Evolutionary conservation across 2,329 filamentous ascomycete genomes (phyloP), one percentile per base, ranked within the genome.

Genomic region (Plectosphaerella cucumerina): DNA sequence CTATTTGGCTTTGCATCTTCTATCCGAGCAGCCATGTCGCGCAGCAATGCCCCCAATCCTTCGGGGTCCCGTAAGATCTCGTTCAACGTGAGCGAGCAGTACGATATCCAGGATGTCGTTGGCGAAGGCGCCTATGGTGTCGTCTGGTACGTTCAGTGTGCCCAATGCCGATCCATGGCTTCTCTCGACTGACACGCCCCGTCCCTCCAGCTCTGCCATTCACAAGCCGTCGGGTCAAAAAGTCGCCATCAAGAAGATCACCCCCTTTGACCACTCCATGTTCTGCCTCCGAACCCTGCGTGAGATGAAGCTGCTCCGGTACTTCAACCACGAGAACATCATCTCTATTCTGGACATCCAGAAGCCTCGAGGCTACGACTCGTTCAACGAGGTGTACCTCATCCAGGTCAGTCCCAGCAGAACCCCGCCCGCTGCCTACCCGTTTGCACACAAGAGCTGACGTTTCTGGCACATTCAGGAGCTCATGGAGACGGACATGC

Each of bases 291-390:
- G 94, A 69, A 99, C 94, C 1, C 78, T 99, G 59, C 91, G 94
- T 71, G 94, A 99, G 75, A 99, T 99, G 94, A 99, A 99, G 82
- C 81, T 99, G 52, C 77, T 99, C 64, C 84, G 94, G 64, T 97
- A 99, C 75, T 99, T 99, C 79, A 99, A 97, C 75, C 94, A 99
- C 69, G 94, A 99, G 75, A 99, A 99, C 74, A 97, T 99, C 76
- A 99, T 99, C 68, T 97, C 92, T 48, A 99, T 99, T 62, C 85
- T 99, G 60, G 94, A 99, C 70, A 99, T 99, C 62, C 94, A 99
- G 75, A 96, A 97, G 76, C 94, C 94, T 41, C 84, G 93, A 64
- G 96, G 88, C 76, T 97, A 95, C 66, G 93, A 97, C 67, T 87
- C 85, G 48, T 99, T 99, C 72, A 92, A 92, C 51, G 94, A 99